A percentile compares a stretch with the other conserved stretches of the same genome.
These are phyloP conservation scores for Lactarius sp. DNA, from an alignment of 768 basidiomycete species.

Conservation along the genomic window DNA sequence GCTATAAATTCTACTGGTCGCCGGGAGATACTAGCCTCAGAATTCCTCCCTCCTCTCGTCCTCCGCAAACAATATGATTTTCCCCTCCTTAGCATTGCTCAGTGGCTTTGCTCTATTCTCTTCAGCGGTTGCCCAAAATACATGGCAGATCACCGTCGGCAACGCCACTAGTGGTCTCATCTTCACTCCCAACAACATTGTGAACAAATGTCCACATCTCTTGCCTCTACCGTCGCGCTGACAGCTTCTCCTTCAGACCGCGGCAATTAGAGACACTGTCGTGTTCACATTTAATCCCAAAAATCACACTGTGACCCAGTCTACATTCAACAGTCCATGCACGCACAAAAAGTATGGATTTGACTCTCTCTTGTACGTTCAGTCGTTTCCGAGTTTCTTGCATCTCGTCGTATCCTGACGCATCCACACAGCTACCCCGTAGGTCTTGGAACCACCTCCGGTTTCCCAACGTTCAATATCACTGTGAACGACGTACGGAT, in stretches of 20 bases:
- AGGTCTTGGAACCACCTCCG: slow-evolving; percentile 6
- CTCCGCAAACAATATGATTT: neutral
- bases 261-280: slow-evolving; percentile 27
- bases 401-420: neutral
- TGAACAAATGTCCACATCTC: neutral
- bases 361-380: slow-evolving; percentile 31
- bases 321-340: slow-evolving; percentile 30
- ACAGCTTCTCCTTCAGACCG: slow-evolving; percentile 3
- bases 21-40: too few species aligned
- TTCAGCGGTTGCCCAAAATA: neutral
- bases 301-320: slow-evolving; percentile 33
- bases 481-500: slow-evolving; percentile 28
- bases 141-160: slow-evolving; percentile 3
- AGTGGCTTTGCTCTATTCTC: slow-evolving; percentile 6
- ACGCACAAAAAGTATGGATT: slow-evolving; percentile 25
- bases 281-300: slow-evolving; percentile 30
- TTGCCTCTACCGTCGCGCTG: neutral
- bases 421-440: slow-evolving; percentile 28
- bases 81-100: neutral
- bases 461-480: slow-evolving; percentile 24
- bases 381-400: neutral
- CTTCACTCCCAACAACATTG: slow-evolving; percentile 9
- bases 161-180: neutral
- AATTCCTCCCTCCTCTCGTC: too few species aligned
- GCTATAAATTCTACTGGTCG: too few species aligned